phyloP scores from a whole-genome alignment of 148 eudicot genomes.

The Spergularia bocconei region DNA sequence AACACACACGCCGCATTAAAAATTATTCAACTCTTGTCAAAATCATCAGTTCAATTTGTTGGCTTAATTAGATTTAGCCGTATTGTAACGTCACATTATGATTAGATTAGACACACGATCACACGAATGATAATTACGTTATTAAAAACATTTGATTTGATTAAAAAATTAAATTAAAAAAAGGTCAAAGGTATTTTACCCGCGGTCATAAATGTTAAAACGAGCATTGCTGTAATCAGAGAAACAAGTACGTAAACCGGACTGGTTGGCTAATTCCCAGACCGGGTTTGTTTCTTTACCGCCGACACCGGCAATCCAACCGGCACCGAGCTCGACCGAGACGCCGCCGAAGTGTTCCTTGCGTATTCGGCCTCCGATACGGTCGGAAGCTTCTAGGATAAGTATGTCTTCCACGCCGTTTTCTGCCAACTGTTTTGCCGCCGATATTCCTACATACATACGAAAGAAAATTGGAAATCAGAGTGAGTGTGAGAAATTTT shows the following conservation, averaged over 20 bases:
- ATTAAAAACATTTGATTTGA: too few species aligned
- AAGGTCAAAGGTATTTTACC: slow-evolving; percentile 30
- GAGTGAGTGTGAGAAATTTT: not conserved
- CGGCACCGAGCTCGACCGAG: slow-evolving; percentile 87
- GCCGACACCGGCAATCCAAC: slow-evolving; percentile 94
- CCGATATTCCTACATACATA: slow-evolving; percentile 52
- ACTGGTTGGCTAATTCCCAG: slow-evolving; percentile 64
- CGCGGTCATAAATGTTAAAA: slow-evolving; percentile 73
- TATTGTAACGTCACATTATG: too few species aligned
- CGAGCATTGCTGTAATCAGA: slow-evolving; percentile 89
- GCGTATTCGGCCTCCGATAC: slow-evolving; percentile 68
- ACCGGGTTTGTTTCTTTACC: slow-evolving; percentile 67
- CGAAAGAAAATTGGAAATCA: not conserved
- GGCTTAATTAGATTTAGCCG: too few species aligned
- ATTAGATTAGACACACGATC: too few species aligned
- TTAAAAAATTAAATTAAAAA: not conserved
- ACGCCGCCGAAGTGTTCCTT: slow-evolving; percentile 64
- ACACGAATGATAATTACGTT: too few species aligned
- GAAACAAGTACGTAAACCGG: slow-evolving; percentile 62
- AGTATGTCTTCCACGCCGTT: slow-evolving; percentile 76
- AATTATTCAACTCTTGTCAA: not conserved
- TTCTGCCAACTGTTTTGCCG: slow-evolving; percentile 65
- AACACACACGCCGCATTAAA: not conserved
- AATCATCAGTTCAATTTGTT: too few species aligned
- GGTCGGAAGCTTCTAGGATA: slow-evolving; percentile 71